Conservation (phyloP, 2,329 filamentous ascomycete species). For the Rachicladosporium sp. region DNA sequence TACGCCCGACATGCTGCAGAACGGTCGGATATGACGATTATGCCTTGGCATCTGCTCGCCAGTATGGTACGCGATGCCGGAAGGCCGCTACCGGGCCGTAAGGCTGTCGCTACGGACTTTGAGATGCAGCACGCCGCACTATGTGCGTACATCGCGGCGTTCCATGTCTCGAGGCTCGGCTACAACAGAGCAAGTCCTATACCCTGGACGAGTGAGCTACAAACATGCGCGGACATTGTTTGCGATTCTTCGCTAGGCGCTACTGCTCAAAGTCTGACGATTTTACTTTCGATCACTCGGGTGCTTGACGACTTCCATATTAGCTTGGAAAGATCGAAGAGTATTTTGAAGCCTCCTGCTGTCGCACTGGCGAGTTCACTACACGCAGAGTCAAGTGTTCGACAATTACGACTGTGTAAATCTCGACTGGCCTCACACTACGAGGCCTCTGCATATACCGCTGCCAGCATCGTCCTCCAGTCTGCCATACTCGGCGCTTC, state of each 20-base stretch:
- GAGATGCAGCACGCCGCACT: constrained; percentile 8
- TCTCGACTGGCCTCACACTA: constrained; percentile 13
- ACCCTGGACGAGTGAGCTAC: no score
- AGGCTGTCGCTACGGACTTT: constrained; percentile 1
- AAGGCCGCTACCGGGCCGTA: constrained; percentile 9
- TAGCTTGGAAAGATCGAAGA: no score
- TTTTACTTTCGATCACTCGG: no score
- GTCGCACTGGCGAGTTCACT: no score
- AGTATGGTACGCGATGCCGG: constrained; percentile 19
- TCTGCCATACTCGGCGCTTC: constrained; percentile 7
- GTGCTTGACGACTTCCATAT: no score
- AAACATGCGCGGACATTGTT: no score
- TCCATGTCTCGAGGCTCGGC: no score
- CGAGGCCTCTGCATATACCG: constrained; percentile 14
- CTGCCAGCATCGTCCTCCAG: constrained; percentile 14
- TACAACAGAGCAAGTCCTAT: no score
- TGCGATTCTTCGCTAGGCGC: no score
- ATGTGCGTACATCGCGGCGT: not conserved
- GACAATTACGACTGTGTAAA: not conserved
- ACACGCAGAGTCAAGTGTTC: no score
- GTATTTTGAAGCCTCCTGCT: no score
- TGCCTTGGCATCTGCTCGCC: constrained; percentile 14
- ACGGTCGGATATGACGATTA: constrained; percentile 13
- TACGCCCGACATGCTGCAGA: constrained; percentile 18
- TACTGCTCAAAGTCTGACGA: no score